Evolutionary conservation across 2,329 filamentous ascomycete species (phyloP).

Genomic region (Chrysosporium queenslandicum): DNA sequence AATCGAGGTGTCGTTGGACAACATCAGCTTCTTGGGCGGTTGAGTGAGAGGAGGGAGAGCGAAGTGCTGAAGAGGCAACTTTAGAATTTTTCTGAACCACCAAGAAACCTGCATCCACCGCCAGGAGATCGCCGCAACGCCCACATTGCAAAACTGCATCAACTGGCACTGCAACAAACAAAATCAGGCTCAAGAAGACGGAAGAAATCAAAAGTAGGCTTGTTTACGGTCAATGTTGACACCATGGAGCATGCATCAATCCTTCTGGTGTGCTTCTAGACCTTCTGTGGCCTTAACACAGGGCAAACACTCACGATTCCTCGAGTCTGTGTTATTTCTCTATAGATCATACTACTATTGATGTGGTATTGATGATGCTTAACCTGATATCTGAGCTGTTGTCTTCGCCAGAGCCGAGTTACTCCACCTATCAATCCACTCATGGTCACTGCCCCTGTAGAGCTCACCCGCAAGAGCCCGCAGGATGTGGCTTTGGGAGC

Average conservation of each 20-base stretch:
- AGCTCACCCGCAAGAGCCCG: conserved; percentile 50
- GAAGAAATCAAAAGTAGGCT: background rate
- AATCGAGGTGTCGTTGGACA: background rate
- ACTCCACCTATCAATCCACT: conserved; percentile 59
- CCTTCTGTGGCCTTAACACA: no score
- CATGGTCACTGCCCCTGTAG: conserved; percentile 56
- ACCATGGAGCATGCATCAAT: no score
- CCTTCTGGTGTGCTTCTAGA: background rate
- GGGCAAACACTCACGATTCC: no score
- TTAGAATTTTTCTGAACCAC: conserved; percentile 12
- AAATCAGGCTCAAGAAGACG: background rate
- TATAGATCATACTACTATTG: no score
- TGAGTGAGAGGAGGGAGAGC: background rate
- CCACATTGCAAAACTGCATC: background rate
- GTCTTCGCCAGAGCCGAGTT: conserved; percentile 36
- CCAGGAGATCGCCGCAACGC: background rate
- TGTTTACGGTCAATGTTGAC: no score
- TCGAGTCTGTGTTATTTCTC: background rate
- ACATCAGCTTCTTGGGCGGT: background rate
- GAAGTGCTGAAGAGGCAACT: background rate
- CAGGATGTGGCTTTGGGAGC: conserved; percentile 36
- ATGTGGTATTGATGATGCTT: no score
- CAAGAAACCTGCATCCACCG: background rate
- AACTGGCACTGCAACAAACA: background rate
- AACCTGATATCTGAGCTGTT: conserved; percentile 21